Evolutionary conservation across 495 filamentous ascomycete species (phyloP).

Genomic region (Penicillium egyptiacum): DNA sequence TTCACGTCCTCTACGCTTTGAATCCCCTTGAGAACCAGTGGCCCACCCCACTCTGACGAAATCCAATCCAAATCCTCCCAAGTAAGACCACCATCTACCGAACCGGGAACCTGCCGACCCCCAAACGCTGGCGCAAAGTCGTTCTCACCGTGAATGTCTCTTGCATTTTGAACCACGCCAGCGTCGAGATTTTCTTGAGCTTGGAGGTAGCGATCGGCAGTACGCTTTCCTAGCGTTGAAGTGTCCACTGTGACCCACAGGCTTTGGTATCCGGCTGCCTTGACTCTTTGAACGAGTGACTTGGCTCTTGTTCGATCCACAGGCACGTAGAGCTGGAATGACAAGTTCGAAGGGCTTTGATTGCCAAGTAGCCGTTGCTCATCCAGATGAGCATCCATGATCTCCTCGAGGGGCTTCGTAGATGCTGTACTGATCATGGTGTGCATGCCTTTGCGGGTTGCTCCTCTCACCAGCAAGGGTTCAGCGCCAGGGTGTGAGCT

Average conservation of each 20-base stretch:
- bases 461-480: constrained; percentile 18
- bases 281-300: constrained; percentile 20
- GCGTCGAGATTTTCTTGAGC: constrained; percentile 20
- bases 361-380: constrained; percentile 14
- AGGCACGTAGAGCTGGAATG: constrained; percentile 23
- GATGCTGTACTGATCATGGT: constrained; percentile 23
- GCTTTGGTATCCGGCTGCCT: constrained; percentile 23
- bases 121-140: constrained; percentile 20
- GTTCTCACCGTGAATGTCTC: constrained; percentile 15
- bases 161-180: background rate
- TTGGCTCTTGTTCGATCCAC: constrained; percentile 18
- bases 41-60: constrained; percentile 20
- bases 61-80: constrained; percentile 25
- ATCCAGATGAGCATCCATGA: constrained; percentile 23
- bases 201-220: constrained; percentile 25
- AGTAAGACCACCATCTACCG: constrained; percentile 18
- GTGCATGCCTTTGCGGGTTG: constrained; percentile 21
- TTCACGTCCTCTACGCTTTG: constrained; percentile 20
- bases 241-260: constrained; percentile 26
- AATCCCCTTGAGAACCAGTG: constrained; percentile 20
- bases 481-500: constrained; percentile 21
- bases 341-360: constrained; percentile 18
- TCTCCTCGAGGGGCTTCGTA: constrained; percentile 20
- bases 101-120: constrained; percentile 21
- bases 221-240: constrained; percentile 22